Evolutionary conservation across 179 eudicot species (phyloP).

Genomic region (Corrigiola litoralis): DNA sequence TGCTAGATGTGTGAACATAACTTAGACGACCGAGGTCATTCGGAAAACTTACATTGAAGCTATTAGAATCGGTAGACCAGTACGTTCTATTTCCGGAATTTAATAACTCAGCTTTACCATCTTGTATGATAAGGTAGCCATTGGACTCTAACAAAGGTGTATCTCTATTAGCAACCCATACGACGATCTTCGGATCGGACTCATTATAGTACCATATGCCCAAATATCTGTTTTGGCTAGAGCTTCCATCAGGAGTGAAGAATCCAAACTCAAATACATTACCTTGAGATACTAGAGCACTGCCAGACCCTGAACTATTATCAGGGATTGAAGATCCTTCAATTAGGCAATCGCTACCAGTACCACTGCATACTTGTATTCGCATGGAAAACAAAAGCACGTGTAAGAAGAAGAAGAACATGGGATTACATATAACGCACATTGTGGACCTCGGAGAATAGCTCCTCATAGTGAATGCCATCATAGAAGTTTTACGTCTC

Average conservation of each 20-base stretch:
- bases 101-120: background rate
- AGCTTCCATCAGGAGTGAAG: constrained; percentile 21
- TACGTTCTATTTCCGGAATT: background rate
- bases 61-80: constrained; percentile 20
- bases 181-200: constrained; percentile 11
- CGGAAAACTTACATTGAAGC: too few relatives aligned
- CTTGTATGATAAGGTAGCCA: constrained; percentile 7
- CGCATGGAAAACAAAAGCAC: background rate
- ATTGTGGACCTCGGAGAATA: background rate
- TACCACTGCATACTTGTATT: constrained; percentile 1
- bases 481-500: background rate
- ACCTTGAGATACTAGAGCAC: constrained; percentile 4
- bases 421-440: background rate
- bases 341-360: background rate
- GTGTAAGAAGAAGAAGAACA: background rate
- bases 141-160: constrained; percentile 1
- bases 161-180: constrained; percentile 31
- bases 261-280: constrained; percentile 24
- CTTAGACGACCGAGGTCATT: background rate
- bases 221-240: constrained; percentile 4
- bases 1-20: too few relatives aligned
- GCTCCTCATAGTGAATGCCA: background rate
- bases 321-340: constrained; percentile 5
- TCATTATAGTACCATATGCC: constrained; percentile 23
- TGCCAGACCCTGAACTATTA: background rate